These are phyloP conservation scores for Athelia sp. DNA, from an alignment of 1,284 basidiomycete species.

Conservation along the genomic window DNA sequence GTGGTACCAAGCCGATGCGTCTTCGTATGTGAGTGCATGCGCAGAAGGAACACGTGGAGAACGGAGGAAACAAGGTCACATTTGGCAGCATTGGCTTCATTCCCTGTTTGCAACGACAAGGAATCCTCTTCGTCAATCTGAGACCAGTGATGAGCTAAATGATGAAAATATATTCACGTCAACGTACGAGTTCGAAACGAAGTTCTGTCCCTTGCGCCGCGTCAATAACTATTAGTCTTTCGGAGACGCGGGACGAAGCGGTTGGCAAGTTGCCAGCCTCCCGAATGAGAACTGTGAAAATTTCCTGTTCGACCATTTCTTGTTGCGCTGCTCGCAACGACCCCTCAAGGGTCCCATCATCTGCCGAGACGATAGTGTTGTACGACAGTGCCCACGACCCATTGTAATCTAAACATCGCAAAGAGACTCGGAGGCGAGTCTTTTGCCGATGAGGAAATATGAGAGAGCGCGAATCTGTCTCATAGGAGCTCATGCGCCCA, in stretches of 20 bases:
- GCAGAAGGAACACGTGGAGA: constrained; percentile 61
- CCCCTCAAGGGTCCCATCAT: constrained; percentile 39
- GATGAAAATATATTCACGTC: constrained; percentile 4
- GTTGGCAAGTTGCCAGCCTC: constrained; percentile 70
- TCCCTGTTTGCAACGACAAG: background rate
- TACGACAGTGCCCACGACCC: constrained; percentile 29
- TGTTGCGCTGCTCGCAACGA: constrained; percentile 55
- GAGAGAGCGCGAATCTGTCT: constrained; percentile 37
- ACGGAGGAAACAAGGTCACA: constrained; percentile 69
- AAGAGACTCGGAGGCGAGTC: constrained; percentile 52
- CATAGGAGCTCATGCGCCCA: constrained; percentile 55
- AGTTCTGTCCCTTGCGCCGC: constrained; percentile 65
- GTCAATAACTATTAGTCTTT: constrained; percentile 68
- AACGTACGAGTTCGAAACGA: constrained; percentile 59
- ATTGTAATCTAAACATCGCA: constrained; percentile 31
- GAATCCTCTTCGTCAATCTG: constrained; percentile 26
- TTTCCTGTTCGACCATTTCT: constrained; percentile 73
- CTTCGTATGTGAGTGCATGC: constrained; percentile 50
- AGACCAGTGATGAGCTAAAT: too few relatives aligned
- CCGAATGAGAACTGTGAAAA: constrained; percentile 64
- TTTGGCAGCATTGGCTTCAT: constrained; percentile 16
- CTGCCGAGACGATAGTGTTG: constrained; percentile 30
- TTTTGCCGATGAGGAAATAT: constrained; percentile 59
- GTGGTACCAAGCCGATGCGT: constrained; percentile 39
- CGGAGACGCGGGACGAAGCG: constrained; percentile 68